Conservation (phyloP, 768 basidiomycete genomes). For the Termitomyces sp. region DNA sequence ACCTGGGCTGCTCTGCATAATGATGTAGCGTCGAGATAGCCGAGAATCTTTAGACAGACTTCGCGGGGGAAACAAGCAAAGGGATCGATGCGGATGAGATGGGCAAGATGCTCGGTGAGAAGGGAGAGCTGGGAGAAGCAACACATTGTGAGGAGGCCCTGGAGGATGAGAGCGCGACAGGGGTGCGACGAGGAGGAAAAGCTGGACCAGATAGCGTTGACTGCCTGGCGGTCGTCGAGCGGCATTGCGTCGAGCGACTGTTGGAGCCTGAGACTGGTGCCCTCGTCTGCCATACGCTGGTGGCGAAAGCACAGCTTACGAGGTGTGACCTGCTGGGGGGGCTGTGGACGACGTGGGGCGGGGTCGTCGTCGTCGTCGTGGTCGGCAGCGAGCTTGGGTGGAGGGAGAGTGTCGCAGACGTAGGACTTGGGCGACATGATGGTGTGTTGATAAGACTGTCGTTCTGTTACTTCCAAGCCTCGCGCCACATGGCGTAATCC, state of each 20-base stretch:
- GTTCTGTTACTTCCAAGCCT: too few species aligned
- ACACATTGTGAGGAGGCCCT: constrained; percentile 97
- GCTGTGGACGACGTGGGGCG: constrained; percentile 14
- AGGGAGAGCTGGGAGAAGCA: constrained; percentile 98
- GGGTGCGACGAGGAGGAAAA: constrained; percentile 94
- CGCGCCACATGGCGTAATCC: background rate
- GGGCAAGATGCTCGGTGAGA: constrained; percentile 84
- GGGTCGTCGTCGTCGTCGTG: constrained; percentile 5
- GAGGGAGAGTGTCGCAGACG: constrained; percentile 69
- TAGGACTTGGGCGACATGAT: constrained; percentile 32
- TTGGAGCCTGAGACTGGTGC: constrained; percentile 87
- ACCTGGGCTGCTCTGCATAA: constrained; percentile 94
- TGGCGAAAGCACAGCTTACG: constrained; percentile 89
- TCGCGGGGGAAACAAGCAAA: constrained; percentile 89
- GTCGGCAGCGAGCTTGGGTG: constrained; percentile 44
- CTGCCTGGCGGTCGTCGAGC: constrained; percentile 76
- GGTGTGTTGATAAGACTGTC: constrained; percentile 9
- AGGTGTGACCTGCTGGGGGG: constrained; percentile 24
- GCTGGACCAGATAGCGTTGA: constrained; percentile 92
- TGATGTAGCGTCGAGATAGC: constrained; percentile 87
- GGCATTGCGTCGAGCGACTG: constrained; percentile 91
- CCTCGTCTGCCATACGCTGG: constrained; percentile 95
- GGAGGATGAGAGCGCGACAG: constrained; percentile 88
- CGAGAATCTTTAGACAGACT: constrained; percentile 79
- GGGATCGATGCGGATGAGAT: constrained; percentile 94